Percentiles rank a stretch among this genome's conserved stretches.
These are phyloP conservation scores for Allantophomopsis cytisporea DNA, from an alignment of 2,329 filamentous ascomycete species.

Conservation along the genomic window DNA sequence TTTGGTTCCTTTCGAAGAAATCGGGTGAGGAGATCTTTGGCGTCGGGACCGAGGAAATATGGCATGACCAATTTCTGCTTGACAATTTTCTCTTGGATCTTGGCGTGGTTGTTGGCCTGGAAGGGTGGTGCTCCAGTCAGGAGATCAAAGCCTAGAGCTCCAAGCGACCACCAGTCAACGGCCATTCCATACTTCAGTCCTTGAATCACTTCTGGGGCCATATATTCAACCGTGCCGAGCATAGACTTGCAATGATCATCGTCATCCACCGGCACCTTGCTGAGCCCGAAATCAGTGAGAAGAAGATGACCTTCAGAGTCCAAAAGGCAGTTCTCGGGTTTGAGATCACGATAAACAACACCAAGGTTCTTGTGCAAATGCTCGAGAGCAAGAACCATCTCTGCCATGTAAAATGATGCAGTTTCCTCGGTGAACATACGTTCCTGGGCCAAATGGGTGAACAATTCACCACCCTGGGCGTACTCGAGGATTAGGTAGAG, in stretches of 20 bases:
- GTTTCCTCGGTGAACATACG: constrained; percentile 89
- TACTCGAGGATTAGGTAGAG: constrained; percentile 96
- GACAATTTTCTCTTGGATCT: constrained; percentile 91
- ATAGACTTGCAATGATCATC: constrained; percentile 68
- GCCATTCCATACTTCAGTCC: constrained; percentile 85
- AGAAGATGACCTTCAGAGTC: constrained; percentile 86
- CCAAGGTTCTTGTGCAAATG: constrained; percentile 87
- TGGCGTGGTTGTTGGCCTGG: constrained; percentile 78
- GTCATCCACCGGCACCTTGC: constrained; percentile 77
- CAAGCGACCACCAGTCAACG: constrained; percentile 98
- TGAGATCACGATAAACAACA: constrained; percentile 92
- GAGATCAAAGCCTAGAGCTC: constrained; percentile 81
- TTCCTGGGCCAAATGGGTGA: constrained; percentile 86
- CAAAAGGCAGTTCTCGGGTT: constrained; percentile 93
- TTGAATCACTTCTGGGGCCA: constrained; percentile 90
- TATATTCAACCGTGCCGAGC: constrained; percentile 93
- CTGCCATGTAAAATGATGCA: constrained; percentile 95
- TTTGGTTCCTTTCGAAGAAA: constrained; percentile 83
- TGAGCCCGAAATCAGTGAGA: constrained; percentile 91
- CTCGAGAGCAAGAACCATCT: constrained; percentile 88
- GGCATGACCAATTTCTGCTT: constrained; percentile 83
- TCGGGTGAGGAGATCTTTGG: constrained; percentile 84
- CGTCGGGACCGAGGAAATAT: constrained; percentile 82
- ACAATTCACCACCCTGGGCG: constrained; percentile 90
- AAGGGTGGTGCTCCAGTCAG: constrained; percentile 90